A percentile compares a stretch with the other conserved stretches of the same genome.
Conservation (phyloP, 2,329 filamentous ascomycete genomes). For the Trichoderma citrinoviride region DNA sequence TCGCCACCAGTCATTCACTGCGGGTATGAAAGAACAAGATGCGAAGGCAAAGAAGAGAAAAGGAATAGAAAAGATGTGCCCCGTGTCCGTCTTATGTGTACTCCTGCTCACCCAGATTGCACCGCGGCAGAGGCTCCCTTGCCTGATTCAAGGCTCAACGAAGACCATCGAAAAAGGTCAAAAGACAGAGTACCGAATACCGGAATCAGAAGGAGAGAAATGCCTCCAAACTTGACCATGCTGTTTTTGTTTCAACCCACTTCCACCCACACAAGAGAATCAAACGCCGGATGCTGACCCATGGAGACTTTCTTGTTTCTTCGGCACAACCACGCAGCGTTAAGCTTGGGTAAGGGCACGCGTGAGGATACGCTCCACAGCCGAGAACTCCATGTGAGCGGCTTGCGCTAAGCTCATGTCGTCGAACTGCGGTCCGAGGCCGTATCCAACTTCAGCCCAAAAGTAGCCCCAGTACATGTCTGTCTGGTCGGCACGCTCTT, state of each 20-base stretch:
- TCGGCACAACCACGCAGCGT: not conserved
- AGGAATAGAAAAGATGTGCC: not conserved
- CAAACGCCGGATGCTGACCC: not conserved
- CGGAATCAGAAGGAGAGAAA: not conserved
- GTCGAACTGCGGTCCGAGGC: constrained; percentile 44
- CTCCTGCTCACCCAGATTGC: not conserved
- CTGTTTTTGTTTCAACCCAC: not conserved
- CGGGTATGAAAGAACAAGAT: not conserved
- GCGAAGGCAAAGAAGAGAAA: not conserved
- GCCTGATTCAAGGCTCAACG: not conserved
- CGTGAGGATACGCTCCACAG: constrained; percentile 49
- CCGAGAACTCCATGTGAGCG: constrained; percentile 46
- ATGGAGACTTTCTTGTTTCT: not conserved
- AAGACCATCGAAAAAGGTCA: not conserved
- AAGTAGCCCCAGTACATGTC: constrained; percentile 53
- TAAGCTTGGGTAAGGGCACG: constrained; percentile 36
- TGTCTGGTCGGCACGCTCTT: constrained; percentile 38
- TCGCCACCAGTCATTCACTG: not conserved
- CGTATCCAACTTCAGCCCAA: constrained; percentile 47
- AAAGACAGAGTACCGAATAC: not conserved
- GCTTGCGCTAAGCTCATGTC: constrained; percentile 47
- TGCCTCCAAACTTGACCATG: not conserved
- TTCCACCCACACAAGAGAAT: not conserved
- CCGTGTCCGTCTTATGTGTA: not conserved
- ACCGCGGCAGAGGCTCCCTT: not conserved